phyloP scores from a whole-genome alignment of 2,329 filamentous ascomycete genomes.

The Neopestalotiopsis clavispora region DNA sequence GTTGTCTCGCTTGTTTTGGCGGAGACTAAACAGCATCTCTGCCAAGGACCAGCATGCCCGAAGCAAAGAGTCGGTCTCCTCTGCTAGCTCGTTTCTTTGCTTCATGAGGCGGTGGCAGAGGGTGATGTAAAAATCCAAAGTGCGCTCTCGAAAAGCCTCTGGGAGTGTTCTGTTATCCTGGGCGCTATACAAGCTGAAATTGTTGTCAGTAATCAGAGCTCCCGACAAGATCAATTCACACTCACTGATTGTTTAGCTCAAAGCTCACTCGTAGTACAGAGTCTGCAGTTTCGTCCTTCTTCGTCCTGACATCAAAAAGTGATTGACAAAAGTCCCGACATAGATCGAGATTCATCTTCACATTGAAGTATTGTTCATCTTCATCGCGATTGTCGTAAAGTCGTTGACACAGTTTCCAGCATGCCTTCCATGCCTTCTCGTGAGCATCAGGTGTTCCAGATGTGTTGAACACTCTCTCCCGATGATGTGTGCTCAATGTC shows the following conservation, averaged over 20 bases:
- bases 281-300: slow-evolving; percentile 79
- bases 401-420: slow-evolving; percentile 90
- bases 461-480: slow-evolving; percentile 77
- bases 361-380: slow-evolving; percentile 66
- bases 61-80: slow-evolving; percentile 84
- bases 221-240: slow-evolving; percentile 12
- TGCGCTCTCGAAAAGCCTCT: slow-evolving; percentile 85
- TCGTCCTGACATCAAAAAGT: slow-evolving; percentile 82
- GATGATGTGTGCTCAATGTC: slow-evolving; percentile 81
- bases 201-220: slow-evolving; percentile 8
- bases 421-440: slow-evolving; percentile 90
- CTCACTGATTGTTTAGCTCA: slow-evolving; percentile 88
- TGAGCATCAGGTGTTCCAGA: slow-evolving; percentile 77
- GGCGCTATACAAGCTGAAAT: slow-evolving; percentile 77
- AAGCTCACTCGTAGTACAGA: slow-evolving; percentile 91
- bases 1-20: slow-evolving; percentile 79
- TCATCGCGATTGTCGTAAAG: slow-evolving; percentile 84
- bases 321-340: slow-evolving; percentile 93
- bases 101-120: slow-evolving; percentile 97
- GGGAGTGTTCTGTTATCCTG: slow-evolving; percentile 81
- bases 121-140: slow-evolving; percentile 92
- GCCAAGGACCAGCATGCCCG: slow-evolving; percentile 88
- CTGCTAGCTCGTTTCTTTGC: slow-evolving; percentile 76
- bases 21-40: slow-evolving; percentile 90
- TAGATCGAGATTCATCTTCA: slow-evolving; percentile 79